Evolutionary conservation across 2,329 filamentous ascomycete genomes (phyloP).

Genomic region (Septoria linicola): DNA sequence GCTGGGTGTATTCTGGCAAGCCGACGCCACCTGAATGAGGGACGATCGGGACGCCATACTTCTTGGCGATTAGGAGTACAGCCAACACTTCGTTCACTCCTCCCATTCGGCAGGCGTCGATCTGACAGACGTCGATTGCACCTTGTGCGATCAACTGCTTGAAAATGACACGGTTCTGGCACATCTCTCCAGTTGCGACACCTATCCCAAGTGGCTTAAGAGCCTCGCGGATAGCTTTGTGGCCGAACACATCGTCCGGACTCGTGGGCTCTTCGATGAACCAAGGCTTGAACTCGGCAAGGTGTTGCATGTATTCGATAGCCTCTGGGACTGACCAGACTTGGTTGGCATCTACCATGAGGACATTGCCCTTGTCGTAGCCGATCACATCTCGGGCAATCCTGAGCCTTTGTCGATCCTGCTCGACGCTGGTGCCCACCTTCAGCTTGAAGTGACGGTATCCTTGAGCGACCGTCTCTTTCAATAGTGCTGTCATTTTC

Average conservation of each 20-base stretch:
- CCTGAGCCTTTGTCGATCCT: conserved; percentile 66
- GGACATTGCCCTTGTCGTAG: conserved; percentile 75
- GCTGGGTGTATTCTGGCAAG: conserved; percentile 90
- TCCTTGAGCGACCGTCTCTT: conserved; percentile 72
- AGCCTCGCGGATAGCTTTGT: conserved; percentile 79
- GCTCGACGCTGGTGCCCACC: conserved; percentile 71
- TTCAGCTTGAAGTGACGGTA: conserved; percentile 91
- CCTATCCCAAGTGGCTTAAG: conserved; percentile 73
- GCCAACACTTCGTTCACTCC: conserved; percentile 90
- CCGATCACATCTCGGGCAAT: conserved; percentile 80
- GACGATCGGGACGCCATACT: conserved; percentile 77
- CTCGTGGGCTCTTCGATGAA: conserved; percentile 86
- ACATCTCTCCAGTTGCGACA: conserved; percentile 92
- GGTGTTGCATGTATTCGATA: conserved; percentile 79
- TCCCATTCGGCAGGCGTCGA: conserved; percentile 85
- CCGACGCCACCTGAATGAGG: conserved; percentile 89
- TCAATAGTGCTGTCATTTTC: conserved; percentile 74
- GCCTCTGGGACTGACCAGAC: conserved; percentile 86
- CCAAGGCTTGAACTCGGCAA: conserved; percentile 82
- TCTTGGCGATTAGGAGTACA: conserved; percentile 81
- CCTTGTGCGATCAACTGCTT: conserved; percentile 81
- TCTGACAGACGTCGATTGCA: conserved; percentile 84
- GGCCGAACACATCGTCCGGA: conserved; percentile 84
- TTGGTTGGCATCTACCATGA: conserved; percentile 95
- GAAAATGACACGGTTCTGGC: conserved; percentile 91